These are phyloP conservation scores for Phytophthora multivora DNA, from an alignment of 352 stramenopile genomes.

Conservation along the genomic window DNA sequence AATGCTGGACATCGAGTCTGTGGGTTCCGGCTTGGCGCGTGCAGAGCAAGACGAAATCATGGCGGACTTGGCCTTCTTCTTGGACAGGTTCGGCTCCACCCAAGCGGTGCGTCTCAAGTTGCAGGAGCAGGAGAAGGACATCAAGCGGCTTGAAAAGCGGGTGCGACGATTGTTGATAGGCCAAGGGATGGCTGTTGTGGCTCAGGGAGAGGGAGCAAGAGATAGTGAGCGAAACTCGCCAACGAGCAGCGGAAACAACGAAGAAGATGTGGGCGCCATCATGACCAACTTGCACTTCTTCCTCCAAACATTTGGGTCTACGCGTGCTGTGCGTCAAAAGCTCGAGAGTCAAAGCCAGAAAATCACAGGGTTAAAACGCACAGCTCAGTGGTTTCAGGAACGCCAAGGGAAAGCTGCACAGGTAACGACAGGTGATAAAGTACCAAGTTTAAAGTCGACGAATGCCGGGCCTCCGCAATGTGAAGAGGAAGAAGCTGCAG, in stretches of 20 bases:
- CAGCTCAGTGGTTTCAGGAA: neutral
- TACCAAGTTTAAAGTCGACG: neutral
- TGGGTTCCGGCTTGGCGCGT: conserved; percentile 1
- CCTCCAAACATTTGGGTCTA: neutral
- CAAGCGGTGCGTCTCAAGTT: conserved; percentile 11
- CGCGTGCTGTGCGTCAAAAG: neutral
- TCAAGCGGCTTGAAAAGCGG: neutral
- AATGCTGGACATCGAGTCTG: conserved; percentile 1
- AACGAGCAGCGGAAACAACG: neutral
- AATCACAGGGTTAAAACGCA: neutral
- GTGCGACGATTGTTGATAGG: neutral
- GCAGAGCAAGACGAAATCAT: conserved; percentile 7
- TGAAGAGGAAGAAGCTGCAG: neutral
- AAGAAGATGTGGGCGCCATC: neutral
- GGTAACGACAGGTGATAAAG: neutral
- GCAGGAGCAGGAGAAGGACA: conserved; percentile 12
- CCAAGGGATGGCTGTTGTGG: neutral
- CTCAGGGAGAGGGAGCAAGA: no score
- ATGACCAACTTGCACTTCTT: neutral
- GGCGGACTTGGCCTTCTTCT: conserved; percentile 14
- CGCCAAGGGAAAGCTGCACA: neutral
- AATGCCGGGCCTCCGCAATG: neutral
- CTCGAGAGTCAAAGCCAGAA: neutral
- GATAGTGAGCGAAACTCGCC: no score
- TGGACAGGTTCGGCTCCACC: conserved; percentile 18